Evolutionary conservation across 768 basidiomycete species (phyloP), one percentile per base, ranked within the genome.

Genomic region (Udeniomyces megalosporus): DNA sequence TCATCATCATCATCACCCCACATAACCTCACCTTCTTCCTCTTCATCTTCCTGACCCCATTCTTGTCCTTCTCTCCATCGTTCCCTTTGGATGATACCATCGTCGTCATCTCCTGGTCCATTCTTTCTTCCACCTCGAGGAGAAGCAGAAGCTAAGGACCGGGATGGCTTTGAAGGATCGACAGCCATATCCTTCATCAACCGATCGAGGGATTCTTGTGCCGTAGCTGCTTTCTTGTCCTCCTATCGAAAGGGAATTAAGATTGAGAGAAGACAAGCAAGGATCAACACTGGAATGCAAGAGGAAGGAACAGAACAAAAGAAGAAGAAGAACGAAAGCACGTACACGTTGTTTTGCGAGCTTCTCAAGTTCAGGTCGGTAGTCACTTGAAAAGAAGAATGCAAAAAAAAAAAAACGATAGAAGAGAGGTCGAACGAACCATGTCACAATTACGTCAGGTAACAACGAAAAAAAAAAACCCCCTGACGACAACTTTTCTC

Each of bases 311-410:
- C 20, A 14, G 42, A 17, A 42, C 24, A 22, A 20, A 38, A 45
- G 6, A 38, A 10, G 8, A 46, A 26, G 20, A 1, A 26, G 11
- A 38, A 26, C 0, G 14, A 22, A 17, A 20, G 2, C 28, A 56
- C 66, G 45, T 52, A 65, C 74, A 57, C 72, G 74, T 67, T 70
- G 69, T 63, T 67, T 68, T 11, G 73, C 71, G 6, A 89, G 81
- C 35, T 82, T 80, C 48, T 84, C 79, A 5, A 97, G 79, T 70
- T 96, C 92, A 0, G 92, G 91, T 35, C 90, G 79, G 71, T 97
- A 99, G 59, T 91, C 88, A 65, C 89, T 93, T 32, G 62, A 60
- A 50, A 46, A n/a, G 11, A 49, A 48, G 50, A 61, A 45, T 42
- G 22, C 24, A 51, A 28, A 20, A 14, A 26, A 24, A 12, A 35